These are phyloP conservation scores for Rhizopus delemar DNA, from an alignment of 371 early-diverging fungal genomes.

Conservation along the genomic window DNA sequence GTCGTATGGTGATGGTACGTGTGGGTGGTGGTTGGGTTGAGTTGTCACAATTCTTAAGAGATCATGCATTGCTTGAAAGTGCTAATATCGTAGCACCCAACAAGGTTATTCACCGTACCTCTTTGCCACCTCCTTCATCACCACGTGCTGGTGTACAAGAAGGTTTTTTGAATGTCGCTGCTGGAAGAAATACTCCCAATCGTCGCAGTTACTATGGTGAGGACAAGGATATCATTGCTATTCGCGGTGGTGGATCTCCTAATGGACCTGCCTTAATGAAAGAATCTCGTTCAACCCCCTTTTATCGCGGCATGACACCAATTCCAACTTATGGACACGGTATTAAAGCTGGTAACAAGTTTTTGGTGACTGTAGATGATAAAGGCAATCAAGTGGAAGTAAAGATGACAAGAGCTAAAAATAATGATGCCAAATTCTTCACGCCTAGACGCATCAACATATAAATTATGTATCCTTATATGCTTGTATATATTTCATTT, in stretches of 20 bases:
- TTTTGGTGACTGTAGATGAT: slow-evolving; percentile 46
- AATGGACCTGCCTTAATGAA: slow-evolving; percentile 10
- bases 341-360: slow-evolving; percentile 51
- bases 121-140: slow-evolving; percentile 12
- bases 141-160: slow-evolving; percentile 15
- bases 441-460: slow-evolving; percentile 42
- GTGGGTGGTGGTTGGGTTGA: slow-evolving; percentile 83
- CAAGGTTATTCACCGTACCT: slow-evolving; percentile 4
- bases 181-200: slow-evolving; percentile 17
- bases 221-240: slow-evolving; percentile 10
- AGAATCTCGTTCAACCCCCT: slow-evolving; percentile 44
- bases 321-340: slow-evolving; percentile 38
- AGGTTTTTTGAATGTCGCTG: slow-evolving; percentile 27
- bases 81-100: slow-evolving; percentile 28
- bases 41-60: slow-evolving; percentile 58
- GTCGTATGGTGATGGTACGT: slow-evolving; percentile 77
- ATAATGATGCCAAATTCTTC: slow-evolving; percentile 37
- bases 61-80: slow-evolving; percentile 46
- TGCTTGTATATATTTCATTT: background rate
- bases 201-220: slow-evolving; percentile 4
- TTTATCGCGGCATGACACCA: slow-evolving; percentile 35
- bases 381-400: slow-evolving; percentile 50
- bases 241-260: slow-evolving; percentile 8
- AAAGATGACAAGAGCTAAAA: slow-evolving; percentile 49
- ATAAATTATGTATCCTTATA: slow-evolving; percentile 8